phyloP scores from a whole-genome alignment of 495 filamentous ascomycete genomes.

The Neurospora sp. region DNA sequence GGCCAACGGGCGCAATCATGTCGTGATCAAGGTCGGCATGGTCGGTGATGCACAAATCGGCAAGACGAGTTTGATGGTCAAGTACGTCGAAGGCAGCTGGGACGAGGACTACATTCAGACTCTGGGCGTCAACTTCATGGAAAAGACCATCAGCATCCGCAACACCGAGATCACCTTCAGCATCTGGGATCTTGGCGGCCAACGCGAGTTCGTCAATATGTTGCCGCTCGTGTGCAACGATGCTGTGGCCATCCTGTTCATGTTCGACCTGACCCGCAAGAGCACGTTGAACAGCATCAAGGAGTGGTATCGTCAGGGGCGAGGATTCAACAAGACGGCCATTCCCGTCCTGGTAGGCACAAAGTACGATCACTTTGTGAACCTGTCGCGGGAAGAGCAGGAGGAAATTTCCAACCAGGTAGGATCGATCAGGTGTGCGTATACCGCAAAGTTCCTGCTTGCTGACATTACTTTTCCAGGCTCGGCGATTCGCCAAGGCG shows the following conservation, averaged over 20 bases:
- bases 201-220: constrained; percentile 99
- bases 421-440: not conserved
- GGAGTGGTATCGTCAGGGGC: constrained; percentile 97
- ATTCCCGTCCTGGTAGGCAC: constrained; percentile 95
- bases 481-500: constrained; percentile 90
- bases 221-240: constrained; percentile 97
- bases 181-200: constrained; percentile 97
- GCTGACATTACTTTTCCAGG: constrained; percentile 40
- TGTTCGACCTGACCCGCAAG: constrained; percentile 97
- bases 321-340: constrained; percentile 98
- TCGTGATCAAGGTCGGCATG: constrained; percentile 99
- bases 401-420: constrained; percentile 97
- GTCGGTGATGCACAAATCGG: constrained; percentile 98
- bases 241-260: constrained; percentile 95
- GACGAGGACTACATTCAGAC: constrained; percentile 99
- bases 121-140: constrained; percentile 98
- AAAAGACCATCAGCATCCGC: constrained; percentile 97
- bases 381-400: constrained; percentile 92
- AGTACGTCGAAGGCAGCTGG: constrained; percentile 98
- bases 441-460: not conserved
- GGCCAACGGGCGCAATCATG: constrained; percentile 61
- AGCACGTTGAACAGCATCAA: constrained; percentile 98
- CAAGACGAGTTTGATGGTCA: constrained; percentile 98
- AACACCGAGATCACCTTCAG: constrained; percentile 99
- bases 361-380: constrained; percentile 98